These are phyloP conservation scores for Nannizziopsis barbatae DNA, from an alignment of 2,329 filamentous ascomycete genomes.

Conservation along the genomic window DNA sequence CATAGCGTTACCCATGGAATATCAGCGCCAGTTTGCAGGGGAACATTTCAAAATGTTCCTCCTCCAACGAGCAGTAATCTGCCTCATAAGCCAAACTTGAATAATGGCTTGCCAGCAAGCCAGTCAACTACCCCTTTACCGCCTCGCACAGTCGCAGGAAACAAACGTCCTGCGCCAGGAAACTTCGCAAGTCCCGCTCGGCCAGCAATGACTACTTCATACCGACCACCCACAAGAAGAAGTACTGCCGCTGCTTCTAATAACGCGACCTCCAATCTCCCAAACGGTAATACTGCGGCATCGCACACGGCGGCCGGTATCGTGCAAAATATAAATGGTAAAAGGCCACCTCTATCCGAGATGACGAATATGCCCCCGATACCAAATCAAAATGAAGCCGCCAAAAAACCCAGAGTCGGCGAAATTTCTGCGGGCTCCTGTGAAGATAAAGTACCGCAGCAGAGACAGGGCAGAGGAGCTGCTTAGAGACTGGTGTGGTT, in stretches of 20 bases:
- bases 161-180: slow-evolving; percentile 7
- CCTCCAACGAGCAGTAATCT: slow-evolving; percentile 8
- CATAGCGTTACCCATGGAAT: slow-evolving; percentile 72
- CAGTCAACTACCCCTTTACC: background rate
- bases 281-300: slow-evolving; percentile 18
- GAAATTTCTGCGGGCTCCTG: background rate
- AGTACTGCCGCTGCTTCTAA: slow-evolving; percentile 22
- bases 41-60: slow-evolving; percentile 11
- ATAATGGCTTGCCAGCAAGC: slow-evolving; percentile 3
- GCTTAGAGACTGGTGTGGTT: background rate
- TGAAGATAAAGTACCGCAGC: background rate
- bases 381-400: slow-evolving; percentile 15
- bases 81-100: slow-evolving; percentile 1
- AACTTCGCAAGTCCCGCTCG: slow-evolving; percentile 16
- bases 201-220: slow-evolving; percentile 31
- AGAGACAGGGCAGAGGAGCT: background rate
- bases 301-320: slow-evolving; percentile 12
- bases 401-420: slow-evolving; percentile 11
- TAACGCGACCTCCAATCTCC: slow-evolving; percentile 15
- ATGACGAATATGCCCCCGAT: slow-evolving; percentile 31
- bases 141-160: background rate
- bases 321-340: slow-evolving; percentile 25
- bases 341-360: slow-evolving; percentile 36
- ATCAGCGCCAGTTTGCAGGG: slow-evolving; percentile 57
- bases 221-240: slow-evolving; percentile 37